A percentile compares a stretch with the other conserved stretches of the same genome.
phyloP scores from a whole-genome alignment of 129 eudicot species.

The Chrysanthemum seticuspe region DNA sequence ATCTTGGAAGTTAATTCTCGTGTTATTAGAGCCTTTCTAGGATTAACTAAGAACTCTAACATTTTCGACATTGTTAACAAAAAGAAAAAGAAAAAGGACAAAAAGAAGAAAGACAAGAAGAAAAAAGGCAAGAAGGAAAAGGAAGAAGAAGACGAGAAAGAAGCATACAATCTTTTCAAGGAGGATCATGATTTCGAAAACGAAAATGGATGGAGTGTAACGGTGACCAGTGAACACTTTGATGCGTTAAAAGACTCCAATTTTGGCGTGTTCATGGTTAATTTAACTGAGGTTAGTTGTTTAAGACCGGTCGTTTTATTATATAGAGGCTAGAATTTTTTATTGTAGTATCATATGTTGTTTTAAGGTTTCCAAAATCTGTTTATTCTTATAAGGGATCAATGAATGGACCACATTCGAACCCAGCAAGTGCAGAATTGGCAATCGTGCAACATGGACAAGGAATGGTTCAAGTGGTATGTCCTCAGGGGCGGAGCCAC shows the following conservation, averaged over 20 bases:
- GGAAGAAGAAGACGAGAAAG: conserved; percentile 5
- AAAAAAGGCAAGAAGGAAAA: background rate
- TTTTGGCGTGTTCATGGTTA: conserved; percentile 66
- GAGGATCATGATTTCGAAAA: conserved; percentile 52
- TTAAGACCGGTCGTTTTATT: background rate
- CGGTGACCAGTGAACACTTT: conserved; percentile 39
- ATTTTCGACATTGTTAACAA: conserved; percentile 32
- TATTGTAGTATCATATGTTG: background rate
- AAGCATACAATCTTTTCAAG: conserved; percentile 40
- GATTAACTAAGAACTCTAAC: conserved; percentile 20
- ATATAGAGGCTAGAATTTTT: too few relatives aligned
- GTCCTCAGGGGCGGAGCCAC: too few relatives aligned
- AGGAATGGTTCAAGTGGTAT: conserved; percentile 66
- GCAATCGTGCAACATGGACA: conserved; percentile 52
- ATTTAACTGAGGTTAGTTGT: conserved; percentile 49
- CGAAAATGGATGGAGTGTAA: conserved; percentile 62
- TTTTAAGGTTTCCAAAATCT: background rate
- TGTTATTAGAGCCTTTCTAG: conserved; percentile 31
- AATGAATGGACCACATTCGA: conserved; percentile 93
- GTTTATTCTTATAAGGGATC: conserved; percentile 45
- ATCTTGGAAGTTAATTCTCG: conserved; percentile 33
- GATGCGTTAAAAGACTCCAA: conserved; percentile 36
- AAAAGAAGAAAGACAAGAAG: conserved; percentile 24
- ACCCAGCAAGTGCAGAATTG: conserved; percentile 57
- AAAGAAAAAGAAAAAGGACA: conserved; percentile 12